A percentile compares a stretch with the other conserved stretches of the same genome.
Conservation (phyloP, 371 early-diverging fungal species). For the Apophysomyces elegans region DNA sequence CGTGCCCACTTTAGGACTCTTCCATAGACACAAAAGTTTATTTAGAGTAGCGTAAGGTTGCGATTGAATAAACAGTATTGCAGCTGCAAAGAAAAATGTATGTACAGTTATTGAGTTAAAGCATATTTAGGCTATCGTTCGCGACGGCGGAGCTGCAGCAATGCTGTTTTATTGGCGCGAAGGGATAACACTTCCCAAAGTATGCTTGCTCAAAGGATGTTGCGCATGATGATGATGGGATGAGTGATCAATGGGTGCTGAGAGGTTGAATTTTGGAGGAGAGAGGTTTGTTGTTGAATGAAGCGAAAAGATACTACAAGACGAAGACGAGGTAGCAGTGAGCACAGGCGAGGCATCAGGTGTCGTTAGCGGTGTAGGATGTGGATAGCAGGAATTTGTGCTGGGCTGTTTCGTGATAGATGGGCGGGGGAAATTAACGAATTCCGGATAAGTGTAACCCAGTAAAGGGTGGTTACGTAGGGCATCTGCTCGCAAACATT, state of each 20-base stretch:
- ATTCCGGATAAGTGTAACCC: conserved; percentile 33
- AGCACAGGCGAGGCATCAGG: conserved; percentile 4
- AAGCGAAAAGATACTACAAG: conserved; percentile 6
- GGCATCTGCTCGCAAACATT: conserved; percentile 32
- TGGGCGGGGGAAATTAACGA: conserved; percentile 32
- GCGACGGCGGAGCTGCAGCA: background rate
- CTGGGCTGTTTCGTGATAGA: conserved; percentile 5
- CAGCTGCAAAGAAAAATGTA: background rate
- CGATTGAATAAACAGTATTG: background rate
- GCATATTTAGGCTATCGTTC: background rate
- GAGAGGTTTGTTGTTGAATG: conserved; percentile 1
- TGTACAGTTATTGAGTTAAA: conserved; percentile 3
- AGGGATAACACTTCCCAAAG: background rate
- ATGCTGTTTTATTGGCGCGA: conserved; percentile 6
- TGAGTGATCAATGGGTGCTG: background rate
- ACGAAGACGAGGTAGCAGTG: conserved; percentile 1
- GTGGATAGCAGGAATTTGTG: background rate
- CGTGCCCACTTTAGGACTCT: too few species aligned
- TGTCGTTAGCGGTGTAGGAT: background rate
- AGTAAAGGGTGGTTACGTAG: conserved; percentile 31
- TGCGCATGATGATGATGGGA: conserved; percentile 13
- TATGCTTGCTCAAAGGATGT: conserved; percentile 14
- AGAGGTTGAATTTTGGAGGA: conserved; percentile 9
- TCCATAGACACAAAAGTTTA: too few species aligned
- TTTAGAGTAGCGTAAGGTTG: too few species aligned